Evolutionary conservation across 2,329 filamentous ascomycete genomes (phyloP).

Genomic region (Sporothrix brunneoviolacea): DNA sequence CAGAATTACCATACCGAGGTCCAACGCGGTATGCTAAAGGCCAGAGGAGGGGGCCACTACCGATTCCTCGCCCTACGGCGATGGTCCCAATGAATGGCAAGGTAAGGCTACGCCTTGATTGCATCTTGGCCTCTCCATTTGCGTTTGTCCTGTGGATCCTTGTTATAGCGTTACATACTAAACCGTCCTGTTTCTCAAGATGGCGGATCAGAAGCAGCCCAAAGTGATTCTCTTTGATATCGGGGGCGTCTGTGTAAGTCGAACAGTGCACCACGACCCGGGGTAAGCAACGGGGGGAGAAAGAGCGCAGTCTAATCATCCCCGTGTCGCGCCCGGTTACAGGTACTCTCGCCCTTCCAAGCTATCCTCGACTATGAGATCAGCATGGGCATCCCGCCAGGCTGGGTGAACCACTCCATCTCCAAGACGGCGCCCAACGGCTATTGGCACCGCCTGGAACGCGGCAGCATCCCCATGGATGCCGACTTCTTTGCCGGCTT

Average conservation of each 20-base stretch:
- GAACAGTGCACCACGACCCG: background rate
- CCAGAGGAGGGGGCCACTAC: background rate
- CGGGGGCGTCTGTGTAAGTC: slow-evolving; percentile 88
- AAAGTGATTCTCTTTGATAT: slow-evolving; percentile 89
- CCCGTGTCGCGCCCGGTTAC: slow-evolving; percentile 17
- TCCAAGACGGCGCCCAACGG: slow-evolving; percentile 70
- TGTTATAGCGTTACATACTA: no score
- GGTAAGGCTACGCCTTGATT: no score
- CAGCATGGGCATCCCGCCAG: slow-evolving; percentile 66
- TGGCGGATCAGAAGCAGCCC: slow-evolving; percentile 45
- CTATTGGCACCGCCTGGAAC: slow-evolving; percentile 83
- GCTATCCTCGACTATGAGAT: slow-evolving; percentile 88
- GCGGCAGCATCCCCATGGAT: slow-evolving; percentile 72
- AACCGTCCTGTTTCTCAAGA: no score
- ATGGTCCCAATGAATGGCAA: no score
- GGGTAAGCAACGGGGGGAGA: background rate
- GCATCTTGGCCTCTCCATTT: no score
- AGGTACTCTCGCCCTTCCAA: slow-evolving; percentile 90
- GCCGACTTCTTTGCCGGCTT: slow-evolving; percentile 69
- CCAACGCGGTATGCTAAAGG: slow-evolving; percentile 9
- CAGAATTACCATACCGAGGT: slow-evolving; percentile 11
- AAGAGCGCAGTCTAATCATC: no score
- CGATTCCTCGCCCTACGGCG: background rate
- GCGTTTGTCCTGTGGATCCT: no score
- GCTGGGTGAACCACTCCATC: slow-evolving; percentile 90